Conservation (phyloP, 1,284 basidiomycete species). For the Sphagnurus paluster region DNA sequence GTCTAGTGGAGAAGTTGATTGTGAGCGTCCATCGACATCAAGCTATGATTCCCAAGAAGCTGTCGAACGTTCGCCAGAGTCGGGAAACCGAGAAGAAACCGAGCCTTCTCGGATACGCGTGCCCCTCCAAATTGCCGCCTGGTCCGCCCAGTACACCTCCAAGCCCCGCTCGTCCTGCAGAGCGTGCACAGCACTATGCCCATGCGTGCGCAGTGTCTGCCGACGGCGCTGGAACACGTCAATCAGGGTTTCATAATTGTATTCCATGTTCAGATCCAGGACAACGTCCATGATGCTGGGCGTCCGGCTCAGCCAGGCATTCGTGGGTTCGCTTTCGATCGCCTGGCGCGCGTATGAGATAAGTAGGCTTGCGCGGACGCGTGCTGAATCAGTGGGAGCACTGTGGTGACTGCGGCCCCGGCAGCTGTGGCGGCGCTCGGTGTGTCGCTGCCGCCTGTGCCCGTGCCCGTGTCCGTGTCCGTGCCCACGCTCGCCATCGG, state of each 20-base stretch:
- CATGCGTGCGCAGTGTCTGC: not conserved
- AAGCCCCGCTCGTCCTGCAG: conserved; percentile 30
- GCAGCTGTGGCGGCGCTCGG: not conserved
- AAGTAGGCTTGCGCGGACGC: conserved; percentile 20
- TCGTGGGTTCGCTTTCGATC: conserved; percentile 21
- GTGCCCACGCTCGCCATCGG: no score
- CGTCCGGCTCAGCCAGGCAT: conserved; percentile 20
- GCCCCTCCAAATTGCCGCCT: conserved; percentile 32
- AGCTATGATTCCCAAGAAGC: conserved; percentile 34
- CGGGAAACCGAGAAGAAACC: conserved; percentile 33
- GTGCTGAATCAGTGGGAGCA: conserved; percentile 7
- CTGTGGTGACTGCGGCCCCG: conserved; percentile 5
- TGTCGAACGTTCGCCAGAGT: conserved; percentile 50
- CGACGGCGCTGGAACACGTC: conserved; percentile 22
- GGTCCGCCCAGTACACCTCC: conserved; percentile 39
- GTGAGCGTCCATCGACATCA: no score
- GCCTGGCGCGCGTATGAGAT: conserved; percentile 29
- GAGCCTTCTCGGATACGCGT: conserved; percentile 19
- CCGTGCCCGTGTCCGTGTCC: no score
- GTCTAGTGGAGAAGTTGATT: no score
- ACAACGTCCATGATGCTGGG: conserved; percentile 40
- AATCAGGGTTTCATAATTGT: conserved; percentile 23
- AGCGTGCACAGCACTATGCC: conserved; percentile 25
- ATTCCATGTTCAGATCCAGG: conserved; percentile 34
- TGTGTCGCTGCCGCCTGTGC: no score